Base-by-base conservation (phyloP, 768 basidiomycete species). In the Boletus huronensis region DNA sequence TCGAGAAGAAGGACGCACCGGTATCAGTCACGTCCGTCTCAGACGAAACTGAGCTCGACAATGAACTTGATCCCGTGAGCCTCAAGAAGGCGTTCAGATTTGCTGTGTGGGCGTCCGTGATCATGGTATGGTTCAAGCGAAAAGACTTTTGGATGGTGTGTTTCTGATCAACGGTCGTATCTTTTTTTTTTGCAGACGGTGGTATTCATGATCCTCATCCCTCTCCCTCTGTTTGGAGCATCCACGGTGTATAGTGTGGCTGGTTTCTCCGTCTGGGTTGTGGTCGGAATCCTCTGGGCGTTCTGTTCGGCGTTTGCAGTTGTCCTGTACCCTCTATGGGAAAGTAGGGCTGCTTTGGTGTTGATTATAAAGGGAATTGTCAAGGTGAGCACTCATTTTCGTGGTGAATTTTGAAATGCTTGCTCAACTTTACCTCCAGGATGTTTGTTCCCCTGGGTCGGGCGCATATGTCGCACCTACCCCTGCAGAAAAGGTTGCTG, bases 151-250 rank as follows among this genome's bases (percentile, higher is more conserved):
- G 2, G 13, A 16, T 21, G 28, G n/a, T 7, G 14, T 19, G 13
- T 36, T 45, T 41, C 49, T 56, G 31, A 54, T 13, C 17, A 21
- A 26, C 13, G n/a, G 3, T 0, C 11, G 11, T 25, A 25, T 41
- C 14, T 16, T 4, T 38, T 6, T 6, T 25, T 47, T 25, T 50
- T 45, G 13, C 60, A 83, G 86, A 77, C 82, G 48, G 44, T 87
- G 28, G 64, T 90, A 6, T 72, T 91, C 63, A 78, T 91, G 60
- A 72, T 93, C 60, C 50, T 92, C 51, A 82, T 97, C 50, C 95
- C 93, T 0, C 71, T 97, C 2, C 93, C 93, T 3, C 76, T 95
- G 8, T 96, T 96, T 77, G 90, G 88, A 67, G 85, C 90, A 0
- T 79, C 80, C 39, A 87, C 88, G 29, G 73, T 93, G 23, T 93